phyloP scores from a whole-genome alignment of 1,139 yeast genomes.

The Lodderomyces metapsilosis region DNA sequence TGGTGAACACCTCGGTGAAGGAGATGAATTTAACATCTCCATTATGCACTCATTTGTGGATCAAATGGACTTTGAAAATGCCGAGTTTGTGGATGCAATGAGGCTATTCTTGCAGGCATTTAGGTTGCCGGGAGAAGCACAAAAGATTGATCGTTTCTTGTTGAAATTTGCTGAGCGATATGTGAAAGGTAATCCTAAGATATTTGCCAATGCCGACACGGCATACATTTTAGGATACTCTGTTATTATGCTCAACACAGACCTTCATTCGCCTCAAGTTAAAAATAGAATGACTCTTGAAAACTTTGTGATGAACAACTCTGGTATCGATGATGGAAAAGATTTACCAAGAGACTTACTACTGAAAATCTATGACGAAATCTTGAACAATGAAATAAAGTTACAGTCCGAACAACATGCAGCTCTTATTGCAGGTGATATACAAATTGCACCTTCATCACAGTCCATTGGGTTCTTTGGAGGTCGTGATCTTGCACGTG shows the following conservation, averaged over 20 bases:
- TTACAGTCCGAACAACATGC: constrained; percentile 93
- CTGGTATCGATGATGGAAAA: constrained; percentile 91
- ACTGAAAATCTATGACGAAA: constrained; percentile 69
- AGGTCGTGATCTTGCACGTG: constrained; percentile 72
- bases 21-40: constrained; percentile 71
- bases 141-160: constrained; percentile 95
- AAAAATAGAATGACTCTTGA: constrained; percentile 85
- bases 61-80: constrained; percentile 68
- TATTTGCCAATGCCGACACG: constrained; percentile 89
- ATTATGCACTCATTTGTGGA: constrained; percentile 95
- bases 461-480: constrained; percentile 66
- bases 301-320: constrained; percentile 79
- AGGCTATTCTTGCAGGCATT: constrained; percentile 82
- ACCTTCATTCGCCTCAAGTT: constrained; percentile 84
- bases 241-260: constrained; percentile 90
- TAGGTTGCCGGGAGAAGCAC: constrained; percentile 97
- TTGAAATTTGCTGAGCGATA: constrained; percentile 93
- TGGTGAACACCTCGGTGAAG: constrained; percentile 94
- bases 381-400: constrained; percentile 80
- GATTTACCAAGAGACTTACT: constrained; percentile 78
- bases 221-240: constrained; percentile 93
- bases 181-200: constrained; percentile 79
- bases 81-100: constrained; percentile 81
- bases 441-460: constrained; percentile 28
- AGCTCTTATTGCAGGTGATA: constrained; percentile 72